Percentiles rank a stretch among this genome's conserved stretches.
Conservation (phyloP, 2,329 filamentous ascomycete species). For the Diaporthe citri region DNA sequence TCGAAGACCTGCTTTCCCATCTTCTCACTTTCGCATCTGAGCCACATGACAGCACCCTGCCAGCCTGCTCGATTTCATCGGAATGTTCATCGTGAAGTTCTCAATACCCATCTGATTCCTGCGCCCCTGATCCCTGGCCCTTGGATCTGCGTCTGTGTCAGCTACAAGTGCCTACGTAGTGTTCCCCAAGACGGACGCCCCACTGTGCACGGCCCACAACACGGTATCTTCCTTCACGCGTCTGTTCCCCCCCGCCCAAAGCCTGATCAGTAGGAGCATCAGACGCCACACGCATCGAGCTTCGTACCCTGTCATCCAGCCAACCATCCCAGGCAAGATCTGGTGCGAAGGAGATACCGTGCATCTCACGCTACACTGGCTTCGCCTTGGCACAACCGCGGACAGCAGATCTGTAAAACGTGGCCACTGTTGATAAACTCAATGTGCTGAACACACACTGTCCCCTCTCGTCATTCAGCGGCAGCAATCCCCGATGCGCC, state of each 20-base stretch:
- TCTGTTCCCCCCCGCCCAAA: background rate
- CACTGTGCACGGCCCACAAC: background rate
- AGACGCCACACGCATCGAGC: conserved; percentile 13
- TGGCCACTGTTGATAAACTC: background rate
- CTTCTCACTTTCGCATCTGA: conserved; percentile 4
- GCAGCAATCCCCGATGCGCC: background rate
- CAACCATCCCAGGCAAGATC: conserved; percentile 7
- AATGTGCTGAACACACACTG: background rate
- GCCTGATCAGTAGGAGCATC: conserved; percentile 24
- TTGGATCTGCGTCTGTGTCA: background rate
- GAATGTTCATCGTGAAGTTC: conserved; percentile 16
- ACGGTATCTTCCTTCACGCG: background rate
- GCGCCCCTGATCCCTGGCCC: background rate
- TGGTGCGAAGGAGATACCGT: background rate
- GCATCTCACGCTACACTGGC: conserved; percentile 5
- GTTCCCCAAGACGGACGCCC: background rate
- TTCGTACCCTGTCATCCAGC: background rate
- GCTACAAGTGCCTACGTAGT: background rate
- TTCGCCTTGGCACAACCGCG: conserved; percentile 7
- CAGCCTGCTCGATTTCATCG: background rate
- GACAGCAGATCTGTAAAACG: conserved; percentile 19
- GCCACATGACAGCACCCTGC: background rate
- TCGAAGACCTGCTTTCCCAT: background rate
- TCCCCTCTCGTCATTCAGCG: background rate
- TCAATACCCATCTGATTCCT: background rate